Evolutionary conservation across 78 protist species (phyloP).

Genomic region (Trichosphaerium sp.): DNA sequence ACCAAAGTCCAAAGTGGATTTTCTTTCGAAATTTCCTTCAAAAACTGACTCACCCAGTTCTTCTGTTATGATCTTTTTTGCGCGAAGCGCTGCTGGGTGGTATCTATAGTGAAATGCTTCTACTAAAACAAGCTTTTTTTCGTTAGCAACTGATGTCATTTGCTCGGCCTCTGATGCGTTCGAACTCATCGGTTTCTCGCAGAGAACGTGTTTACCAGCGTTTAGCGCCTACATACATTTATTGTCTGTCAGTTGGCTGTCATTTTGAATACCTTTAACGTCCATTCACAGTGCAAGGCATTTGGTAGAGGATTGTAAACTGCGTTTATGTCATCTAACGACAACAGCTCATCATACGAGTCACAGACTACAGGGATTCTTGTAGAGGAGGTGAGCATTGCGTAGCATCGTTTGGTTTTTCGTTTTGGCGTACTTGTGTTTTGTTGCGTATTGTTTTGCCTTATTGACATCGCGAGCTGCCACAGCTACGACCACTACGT

Average conservation of each 20-base stretch:
- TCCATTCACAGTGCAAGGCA: not conserved
- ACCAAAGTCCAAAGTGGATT: no score
- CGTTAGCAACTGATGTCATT: not conserved
- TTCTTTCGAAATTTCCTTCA: no score
- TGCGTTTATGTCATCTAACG: not conserved
- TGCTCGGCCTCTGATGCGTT: not conserved
- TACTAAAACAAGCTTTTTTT: not conserved
- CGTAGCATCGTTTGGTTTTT: no score
- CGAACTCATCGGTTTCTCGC: not conserved
- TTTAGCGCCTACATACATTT: not conserved
- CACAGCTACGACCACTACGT: no score
- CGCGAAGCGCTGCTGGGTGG: not conserved
- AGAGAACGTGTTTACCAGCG: slow-evolving; percentile 1
- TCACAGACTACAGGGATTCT: no score
- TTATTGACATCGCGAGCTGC: no score
- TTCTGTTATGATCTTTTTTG: not conserved
- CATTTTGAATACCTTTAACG: not conserved
- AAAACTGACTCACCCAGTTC: not conserved
- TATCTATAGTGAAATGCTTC: not conserved
- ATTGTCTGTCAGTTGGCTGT: not conserved
- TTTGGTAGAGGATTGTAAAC: not conserved
- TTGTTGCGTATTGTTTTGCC: no score
- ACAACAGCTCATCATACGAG: no score
- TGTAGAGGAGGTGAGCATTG: no score
- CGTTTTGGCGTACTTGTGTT: no score